Conservation (phyloP, 208 protist genomes). For the Crithidia expoeki region DNA sequence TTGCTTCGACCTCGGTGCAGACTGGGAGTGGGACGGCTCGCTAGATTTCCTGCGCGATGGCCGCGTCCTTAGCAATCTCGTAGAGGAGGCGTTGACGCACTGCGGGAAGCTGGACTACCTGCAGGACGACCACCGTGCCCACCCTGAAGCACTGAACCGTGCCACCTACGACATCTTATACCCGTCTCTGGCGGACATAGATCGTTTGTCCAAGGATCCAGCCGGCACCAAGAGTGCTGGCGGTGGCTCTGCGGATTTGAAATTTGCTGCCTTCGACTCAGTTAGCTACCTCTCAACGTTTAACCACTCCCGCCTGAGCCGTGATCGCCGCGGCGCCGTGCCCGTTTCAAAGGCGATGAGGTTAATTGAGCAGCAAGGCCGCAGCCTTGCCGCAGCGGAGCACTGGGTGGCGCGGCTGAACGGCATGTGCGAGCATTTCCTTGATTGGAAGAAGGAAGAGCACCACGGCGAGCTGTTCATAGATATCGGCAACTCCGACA, state of each 20-base stretch:
- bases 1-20: constrained; percentile 29
- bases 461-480: constrained; percentile 38
- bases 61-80: constrained; percentile 30
- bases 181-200: constrained; percentile 45
- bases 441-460: constrained; percentile 40
- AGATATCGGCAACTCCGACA: constrained; percentile 25
- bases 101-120: constrained; percentile 30
- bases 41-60: constrained; percentile 57
- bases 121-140: constrained; percentile 22
- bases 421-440: constrained; percentile 48
- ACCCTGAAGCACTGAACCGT: constrained; percentile 12
- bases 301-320: constrained; percentile 15
- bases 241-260: too few species aligned
- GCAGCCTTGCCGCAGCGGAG: constrained; percentile 35
- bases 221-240: neutral
- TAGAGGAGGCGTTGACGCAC: constrained; percentile 42
- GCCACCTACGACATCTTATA: constrained; percentile 37
- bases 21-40: constrained; percentile 44
- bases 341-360: constrained; percentile 20
- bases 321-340: constrained; percentile 14
- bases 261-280: neutral
- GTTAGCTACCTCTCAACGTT: constrained; percentile 25
- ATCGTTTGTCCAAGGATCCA: constrained; percentile 11
- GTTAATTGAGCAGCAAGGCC: constrained; percentile 37
- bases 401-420: constrained; percentile 44